Percentiles rank a stretch among this genome's conserved stretches.
phyloP scores from a whole-genome alignment of 1,139 yeast species.

The Suhomyces terraborum region DNA sequence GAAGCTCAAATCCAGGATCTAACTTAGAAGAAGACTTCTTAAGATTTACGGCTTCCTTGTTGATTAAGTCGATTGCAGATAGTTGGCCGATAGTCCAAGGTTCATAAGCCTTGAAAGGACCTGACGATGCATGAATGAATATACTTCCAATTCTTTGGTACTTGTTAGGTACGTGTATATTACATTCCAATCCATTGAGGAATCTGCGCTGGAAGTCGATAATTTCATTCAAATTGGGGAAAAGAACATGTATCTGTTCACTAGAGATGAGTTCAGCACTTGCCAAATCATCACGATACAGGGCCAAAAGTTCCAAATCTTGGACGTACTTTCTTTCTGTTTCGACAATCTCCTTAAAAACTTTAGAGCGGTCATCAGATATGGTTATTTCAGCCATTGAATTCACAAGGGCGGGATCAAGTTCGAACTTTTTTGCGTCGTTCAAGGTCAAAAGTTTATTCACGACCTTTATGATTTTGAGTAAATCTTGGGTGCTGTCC shows the following conservation, averaged over 20 bases:
- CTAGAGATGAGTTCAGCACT: conserved; percentile 68
- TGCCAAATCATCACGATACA: conserved; percentile 68
- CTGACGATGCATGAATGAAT: conserved; percentile 73
- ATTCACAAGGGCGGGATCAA: conserved; percentile 9
- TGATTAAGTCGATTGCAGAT: conserved; percentile 80
- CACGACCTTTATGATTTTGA: conserved; percentile 74
- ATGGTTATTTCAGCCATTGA: conserved; percentile 31
- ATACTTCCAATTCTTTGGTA: conserved; percentile 87
- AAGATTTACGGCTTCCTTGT: conserved; percentile 60
- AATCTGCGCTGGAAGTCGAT: conserved; percentile 92
- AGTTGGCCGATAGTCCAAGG: conserved; percentile 88
- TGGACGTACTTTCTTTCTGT: conserved; percentile 93
- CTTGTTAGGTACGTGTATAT: conserved; percentile 70
- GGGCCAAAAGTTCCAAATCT: conserved; percentile 74
- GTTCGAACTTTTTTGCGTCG: conserved; percentile 15
- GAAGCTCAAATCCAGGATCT: conserved; percentile 87
- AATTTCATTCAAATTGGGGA: conserved; percentile 84
- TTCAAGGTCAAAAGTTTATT: conserved; percentile 58
- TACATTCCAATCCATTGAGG: conserved; percentile 84
- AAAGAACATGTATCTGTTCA: conserved; percentile 77
- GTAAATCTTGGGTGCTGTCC: conserved; percentile 75
- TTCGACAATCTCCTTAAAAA: conserved; percentile 78
- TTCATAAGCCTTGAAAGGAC: conserved; percentile 85
- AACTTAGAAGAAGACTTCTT: conserved; percentile 60
- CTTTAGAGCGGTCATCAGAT: conserved; percentile 66